A percentile compares a stretch with the other conserved stretches of the same genome.
Evolutionary conservation across 2,329 filamentous ascomycete genomes (phyloP).

Genomic region (Fusarium sacchari): DNA sequence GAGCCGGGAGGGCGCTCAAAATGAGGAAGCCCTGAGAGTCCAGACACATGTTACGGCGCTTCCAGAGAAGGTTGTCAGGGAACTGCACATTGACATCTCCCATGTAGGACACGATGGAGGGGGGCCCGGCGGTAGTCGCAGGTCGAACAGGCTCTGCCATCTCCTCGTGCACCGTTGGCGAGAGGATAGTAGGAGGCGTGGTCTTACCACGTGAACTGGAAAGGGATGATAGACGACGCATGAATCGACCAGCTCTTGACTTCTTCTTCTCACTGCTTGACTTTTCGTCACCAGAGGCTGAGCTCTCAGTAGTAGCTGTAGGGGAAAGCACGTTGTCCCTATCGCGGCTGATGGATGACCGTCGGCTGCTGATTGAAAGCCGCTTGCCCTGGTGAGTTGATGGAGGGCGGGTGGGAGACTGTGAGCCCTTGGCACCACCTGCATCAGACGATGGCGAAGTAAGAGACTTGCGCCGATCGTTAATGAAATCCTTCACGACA

Average conservation of each 20-base stretch:
- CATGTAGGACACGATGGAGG: constrained; percentile 71
- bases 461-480: constrained; percentile 64
- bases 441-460: constrained; percentile 59
- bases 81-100: constrained; percentile 98
- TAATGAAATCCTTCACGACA: constrained; percentile 70
- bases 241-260: constrained; percentile 66
- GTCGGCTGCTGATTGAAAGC: constrained; percentile 72
- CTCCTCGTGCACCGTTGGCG: constrained; percentile 63
- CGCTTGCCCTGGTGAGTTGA: constrained; percentile 61
- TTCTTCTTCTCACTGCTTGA: constrained; percentile 57
- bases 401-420: constrained; percentile 59
- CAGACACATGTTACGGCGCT: constrained; percentile 87
- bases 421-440: constrained; percentile 45
- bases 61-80: constrained; percentile 95
- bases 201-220: constrained; percentile 59
- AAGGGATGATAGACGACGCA: constrained; percentile 67
- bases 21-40: constrained; percentile 86
- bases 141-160: constrained; percentile 40
- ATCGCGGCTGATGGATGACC: constrained; percentile 62
- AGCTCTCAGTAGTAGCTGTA: constrained; percentile 55
- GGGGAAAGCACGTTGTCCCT: constrained; percentile 51
- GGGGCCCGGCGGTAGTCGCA: constrained; percentile 45
- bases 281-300: constrained; percentile 60
- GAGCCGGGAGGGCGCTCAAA: constrained; percentile 70
- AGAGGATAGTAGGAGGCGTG: constrained; percentile 54